Base-by-base conservation (phyloP, 768 basidiomycete genomes). In the Pulveroboletus sp. region DNA sequence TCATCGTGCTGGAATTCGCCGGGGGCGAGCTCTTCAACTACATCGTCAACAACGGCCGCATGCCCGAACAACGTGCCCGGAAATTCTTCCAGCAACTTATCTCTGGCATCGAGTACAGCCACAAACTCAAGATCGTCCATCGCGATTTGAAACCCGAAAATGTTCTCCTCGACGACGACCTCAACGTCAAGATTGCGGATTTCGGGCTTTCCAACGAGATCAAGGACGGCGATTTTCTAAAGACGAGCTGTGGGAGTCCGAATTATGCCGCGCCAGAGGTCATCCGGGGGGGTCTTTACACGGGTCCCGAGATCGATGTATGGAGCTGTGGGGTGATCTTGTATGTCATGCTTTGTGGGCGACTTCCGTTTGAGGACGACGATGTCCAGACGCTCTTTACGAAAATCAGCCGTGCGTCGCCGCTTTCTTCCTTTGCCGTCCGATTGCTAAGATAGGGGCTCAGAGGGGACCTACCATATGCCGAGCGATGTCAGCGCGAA, bases 271-370 rank as follows among this genome's bases (percentile, higher is more conserved):
- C 97, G 0, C 97, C 97, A 2, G 97, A 99, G 64, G 95, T 99
- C 60, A 97, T 99, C 55, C 81, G 87, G 16, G 97, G 97, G 6
- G 90, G 90, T 24, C 78, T 94, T 8, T 99, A 99, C 64, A 93
- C 93, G 0, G 97, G 97, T 1, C 94, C 95, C 0, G 97, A 98
- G 70, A 97, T 98, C 61, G 97, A 99, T 56, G 93, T 98, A 11
- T 99, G 97, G 97, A 93, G 90, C 58, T 90, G 90, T 47, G 97
- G 97, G 0, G 95, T 99, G n/a, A 98, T 99, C 57, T 79, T 99
- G 43, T 97, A 94, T 70, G 97, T 98, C 49, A 94, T 99, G 86
- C 79, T 99, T 5, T 94, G 90, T 62, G 97, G 95, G 5, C 75
- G 89, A 40, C 78, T 99, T 25, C 97, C 97, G 1, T 99, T 99